Evolutionary conservation across 495 filamentous ascomycete species (phyloP).

Genomic region (Penicillium cataractarum): DNA sequence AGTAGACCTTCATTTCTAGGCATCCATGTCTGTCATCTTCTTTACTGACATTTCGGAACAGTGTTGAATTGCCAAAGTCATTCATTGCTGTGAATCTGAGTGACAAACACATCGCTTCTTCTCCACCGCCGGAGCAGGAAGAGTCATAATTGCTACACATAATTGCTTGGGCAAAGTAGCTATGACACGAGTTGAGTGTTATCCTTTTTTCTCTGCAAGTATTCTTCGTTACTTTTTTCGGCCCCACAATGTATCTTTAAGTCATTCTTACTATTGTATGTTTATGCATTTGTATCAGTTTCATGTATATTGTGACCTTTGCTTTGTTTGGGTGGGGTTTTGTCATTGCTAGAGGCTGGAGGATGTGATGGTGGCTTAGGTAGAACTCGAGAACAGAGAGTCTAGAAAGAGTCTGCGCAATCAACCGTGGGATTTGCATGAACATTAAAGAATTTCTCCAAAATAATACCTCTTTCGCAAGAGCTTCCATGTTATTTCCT

Average conservation of each 20-base stretch:
- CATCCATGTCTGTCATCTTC: no score
- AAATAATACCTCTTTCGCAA: neutral
- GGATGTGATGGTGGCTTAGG: neutral
- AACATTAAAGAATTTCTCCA: neutral
- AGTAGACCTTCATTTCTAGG: conserved; percentile 34
- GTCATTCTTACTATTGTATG: neutral
- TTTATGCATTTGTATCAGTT: neutral
- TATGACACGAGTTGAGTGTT: neutral
- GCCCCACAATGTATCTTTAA: neutral
- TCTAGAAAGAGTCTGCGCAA: neutral
- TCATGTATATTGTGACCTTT: neutral
- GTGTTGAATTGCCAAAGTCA: conserved; percentile 91
- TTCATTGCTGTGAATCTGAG: conserved; percentile 65
- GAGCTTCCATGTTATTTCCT: neutral
- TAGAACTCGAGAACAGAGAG: neutral
- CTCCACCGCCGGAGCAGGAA: conserved; percentile 15
- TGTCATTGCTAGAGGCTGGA: neutral
- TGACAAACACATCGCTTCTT: conserved; percentile 30
- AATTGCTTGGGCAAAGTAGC: neutral
- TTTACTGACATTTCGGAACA: conserved; percentile 32
- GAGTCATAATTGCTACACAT: neutral
- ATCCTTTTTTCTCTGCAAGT: neutral
- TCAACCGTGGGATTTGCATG: neutral
- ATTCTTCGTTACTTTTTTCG: neutral
- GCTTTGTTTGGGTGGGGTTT: neutral